Conservation (phyloP, 176 grass and related monocot species). For the Raddia guianensis region DNA sequence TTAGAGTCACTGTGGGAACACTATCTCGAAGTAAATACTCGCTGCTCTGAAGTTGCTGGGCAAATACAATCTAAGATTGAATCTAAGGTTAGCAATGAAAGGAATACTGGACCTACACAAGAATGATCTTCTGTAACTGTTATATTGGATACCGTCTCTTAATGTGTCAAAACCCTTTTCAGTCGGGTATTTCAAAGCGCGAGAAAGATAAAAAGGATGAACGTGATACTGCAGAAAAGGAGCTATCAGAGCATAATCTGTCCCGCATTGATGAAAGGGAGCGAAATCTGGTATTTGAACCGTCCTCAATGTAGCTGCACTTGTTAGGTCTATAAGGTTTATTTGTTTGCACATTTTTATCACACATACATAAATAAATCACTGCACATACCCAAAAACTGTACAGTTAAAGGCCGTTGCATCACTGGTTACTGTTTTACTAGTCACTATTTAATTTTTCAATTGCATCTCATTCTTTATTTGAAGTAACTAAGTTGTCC, state of each 20-base stretch:
- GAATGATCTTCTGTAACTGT: neutral
- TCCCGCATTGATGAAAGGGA: constrained; percentile 86
- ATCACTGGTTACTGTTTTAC: neutral
- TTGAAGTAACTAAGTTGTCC: constrained; percentile 20
- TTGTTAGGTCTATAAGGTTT: constrained; percentile 17
- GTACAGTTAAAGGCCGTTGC: neutral
- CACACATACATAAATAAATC: neutral
- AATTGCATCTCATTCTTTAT: constrained; percentile 23
- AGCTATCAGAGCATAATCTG: constrained; percentile 82
- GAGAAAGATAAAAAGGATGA: constrained; percentile 88
- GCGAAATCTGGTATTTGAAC: constrained; percentile 61
- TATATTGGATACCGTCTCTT: constrained; percentile 32
- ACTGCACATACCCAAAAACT: neutral
- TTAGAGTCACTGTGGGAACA: constrained; percentile 64
- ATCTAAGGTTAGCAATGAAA: constrained; percentile 60
- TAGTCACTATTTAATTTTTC: constrained; percentile 8
- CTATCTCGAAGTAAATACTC: constrained; percentile 64
- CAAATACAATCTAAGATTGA: constrained; percentile 72
- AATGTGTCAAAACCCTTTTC: constrained; percentile 42
- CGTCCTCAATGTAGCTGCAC: constrained; percentile 19
- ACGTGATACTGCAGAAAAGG: constrained; percentile 63
- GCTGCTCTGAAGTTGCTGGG: constrained; percentile 73
- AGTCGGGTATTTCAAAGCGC: constrained; percentile 68
- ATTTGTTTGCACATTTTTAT: constrained; percentile 15
- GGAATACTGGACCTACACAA: constrained; percentile 33